Evolutionary conservation across 495 filamentous ascomycete genomes (phyloP), one percentile per base, ranked within the genome.

Genomic region (Penicillium ucsense): DNA sequence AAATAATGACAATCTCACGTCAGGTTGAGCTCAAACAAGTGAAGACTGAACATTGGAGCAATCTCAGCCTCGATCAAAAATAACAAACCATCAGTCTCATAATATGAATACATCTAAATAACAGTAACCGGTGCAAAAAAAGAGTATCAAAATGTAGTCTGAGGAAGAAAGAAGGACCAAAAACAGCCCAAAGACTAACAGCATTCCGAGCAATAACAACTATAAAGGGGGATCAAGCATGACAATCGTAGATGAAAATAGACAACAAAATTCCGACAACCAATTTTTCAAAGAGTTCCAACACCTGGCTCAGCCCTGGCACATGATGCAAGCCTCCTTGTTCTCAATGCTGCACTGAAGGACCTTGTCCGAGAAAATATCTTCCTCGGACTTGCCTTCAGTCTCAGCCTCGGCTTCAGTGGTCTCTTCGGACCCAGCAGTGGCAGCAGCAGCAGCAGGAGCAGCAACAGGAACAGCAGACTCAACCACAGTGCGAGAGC

Each of bases 321-420:
- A 95, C 89, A 94, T 94, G 0, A 90, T 53, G 65, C 89, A 95
- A 20, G 77, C 75, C 64, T 95, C 89, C 58, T 82, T 84, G 75
- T 95, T 91, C 68, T 95, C 86, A 60, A 95, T 94, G 71, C 87
- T 86, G 83, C 92, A 98, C 63, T 81, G 77, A 64, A 98, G 73
- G 29, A 88, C 90, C 46, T 86, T 84, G 55, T 95, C 85, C 3
- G 89, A 88, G 67, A 92, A 98, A 55, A 98, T 98, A 65, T 96
- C 89, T 28, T 74, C 75, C 61, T 54, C 46, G 6, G 11, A 20
- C 50, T 42, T 79, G 33, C 43, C 79, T 50, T 78, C 76, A 40
- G 82, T 75, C 20, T 73, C 74, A 54, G 89, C 85, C 51, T 85
- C 81, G 5, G 75, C 73, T 51, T 85, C 81, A 5, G 75, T 73